Evolutionary conservation across 495 filamentous ascomycete genomes (phyloP), one percentile per base, ranked within the genome.

Genomic region (Cairneyella variabilis): DNA sequence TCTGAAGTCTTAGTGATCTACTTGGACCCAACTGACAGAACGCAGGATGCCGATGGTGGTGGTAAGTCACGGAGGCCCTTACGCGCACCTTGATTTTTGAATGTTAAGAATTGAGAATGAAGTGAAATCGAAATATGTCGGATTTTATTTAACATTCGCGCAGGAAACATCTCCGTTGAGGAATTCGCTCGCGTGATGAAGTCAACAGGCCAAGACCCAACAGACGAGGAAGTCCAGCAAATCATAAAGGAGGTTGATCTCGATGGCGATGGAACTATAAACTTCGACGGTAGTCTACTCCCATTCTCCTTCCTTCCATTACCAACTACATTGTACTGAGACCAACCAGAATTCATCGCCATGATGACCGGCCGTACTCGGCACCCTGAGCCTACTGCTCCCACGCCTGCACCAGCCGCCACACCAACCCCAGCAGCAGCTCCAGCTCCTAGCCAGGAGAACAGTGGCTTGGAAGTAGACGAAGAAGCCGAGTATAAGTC

Each of bases 111-210:
- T n/a, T n/a, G n/a, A n/a, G n/a, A n/a, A n/a, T n/a, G n/a, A n/a
- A n/a, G n/a, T n/a, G n/a, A n/a, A n/a, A n/a, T n/a, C n/a, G n/a
- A n/a, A n/a, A n/a, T n/a, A n/a, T n/a, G n/a, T n/a, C n/a, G n/a
- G n/a, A n/a, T n/a, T n/a, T n/a, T n/a, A n/a, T n/a, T n/a, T n/a
- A n/a, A n/a, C n/a, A n/a, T n/a, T n/a, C 39, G 7, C 10, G 8
- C 38, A 68, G 66, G 66, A 25, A 67, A 62, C 34, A 69, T 69
- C 38, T 61, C 55, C 12, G 62, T 66, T 0, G 65, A 67, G 38
- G 67, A 69, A 42, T 69, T 69, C 38, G 67, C 60, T 6, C 61
- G 62, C n/a, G 67, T 66, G 32, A 69, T 69, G 67, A 63, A 63
- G 12, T 56, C 62, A 40, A 61, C 62, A 21, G 67, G 67, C 6